Evolutionary conservation across 2,329 filamentous ascomycete species (phyloP), one percentile per base, ranked within the genome.

Genomic region (Leptodontidium sp.): DNA sequence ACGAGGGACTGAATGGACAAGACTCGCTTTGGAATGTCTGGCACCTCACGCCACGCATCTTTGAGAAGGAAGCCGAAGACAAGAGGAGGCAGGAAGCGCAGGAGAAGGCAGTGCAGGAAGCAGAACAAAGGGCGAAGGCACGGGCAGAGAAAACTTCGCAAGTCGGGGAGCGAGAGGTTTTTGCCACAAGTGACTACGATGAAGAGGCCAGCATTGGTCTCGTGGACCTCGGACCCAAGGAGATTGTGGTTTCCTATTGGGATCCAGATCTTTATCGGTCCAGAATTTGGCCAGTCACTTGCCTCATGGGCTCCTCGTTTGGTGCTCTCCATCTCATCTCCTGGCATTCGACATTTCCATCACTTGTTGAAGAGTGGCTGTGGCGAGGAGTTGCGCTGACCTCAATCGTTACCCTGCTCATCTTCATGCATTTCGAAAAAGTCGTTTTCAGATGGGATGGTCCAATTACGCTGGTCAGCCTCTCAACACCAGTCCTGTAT

Each of bases 261-360:
- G 69, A 72, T 53, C 68, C 70, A 43, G 72, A 70, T 26, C 57
- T 74, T 4, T 74, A 74, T 55, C 61, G 70, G 3, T 75, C 73
- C 2, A 73, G 67, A 66, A 65, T 75, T 21, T 76, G 72, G 74
- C 70, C 73, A n/a, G 12, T 70, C 1, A 73, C 68, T 15, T 75
- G 71, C 66, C 61, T 75, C 6, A 73, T 75, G 45, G 72, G 71
- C 45, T 71, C 70, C 1, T 77, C 77, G 0, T 79, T 79, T 65
- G 73, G 73, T 15, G 77, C 76, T 15, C 70, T 79, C 21, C 77
- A 79, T 66, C 72, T 79, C 15, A 75, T 78, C 52, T 78, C 74
- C 9, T 80, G 76, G 76, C 68, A 77, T 61, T 72, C 75, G 6
- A 67, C 65, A 1, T 79, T 79, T 63, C 78, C 77, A 14, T 78